Conservation (phyloP, 2,329 filamentous ascomycete genomes). For the Endoconidiophora polonica region DNA sequence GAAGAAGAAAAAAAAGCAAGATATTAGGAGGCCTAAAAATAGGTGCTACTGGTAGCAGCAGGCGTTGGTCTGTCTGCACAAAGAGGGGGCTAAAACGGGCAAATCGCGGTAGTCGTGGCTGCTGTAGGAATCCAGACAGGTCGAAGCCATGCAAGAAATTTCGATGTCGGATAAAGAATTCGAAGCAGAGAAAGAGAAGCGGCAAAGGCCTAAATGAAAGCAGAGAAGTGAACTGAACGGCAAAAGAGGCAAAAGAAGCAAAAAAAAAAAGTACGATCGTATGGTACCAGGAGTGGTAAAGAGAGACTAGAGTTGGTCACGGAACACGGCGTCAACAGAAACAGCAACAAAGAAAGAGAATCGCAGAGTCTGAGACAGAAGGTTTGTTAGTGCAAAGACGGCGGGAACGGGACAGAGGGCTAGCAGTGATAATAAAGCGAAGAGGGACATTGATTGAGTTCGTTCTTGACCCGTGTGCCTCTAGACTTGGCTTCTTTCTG, state of each 20-base stretch:
- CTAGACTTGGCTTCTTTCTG: no score
- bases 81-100: background rate
- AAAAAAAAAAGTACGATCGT: background rate
- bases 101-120: constrained; percentile 1
- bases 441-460: background rate
- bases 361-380: background rate
- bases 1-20: background rate
- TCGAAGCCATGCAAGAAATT: background rate
- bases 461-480: no score
- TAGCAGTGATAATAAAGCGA: background rate
- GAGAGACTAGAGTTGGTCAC: background rate
- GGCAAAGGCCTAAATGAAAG: background rate
- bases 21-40: background rate
- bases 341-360: background rate
- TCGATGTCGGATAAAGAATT: background rate
- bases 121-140: background rate
- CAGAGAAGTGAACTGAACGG: background rate
- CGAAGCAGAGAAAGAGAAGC: background rate
- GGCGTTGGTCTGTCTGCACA: no score
- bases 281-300: background rate
- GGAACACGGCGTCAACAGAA: background rate
- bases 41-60: background rate
- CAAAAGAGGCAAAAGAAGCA: background rate
- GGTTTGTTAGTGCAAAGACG: background rate
- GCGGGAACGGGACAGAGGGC: no score